phyloP scores from a whole-genome alignment of 169 alveolate genomes.

The Cryptosporidium bovis region DNA sequence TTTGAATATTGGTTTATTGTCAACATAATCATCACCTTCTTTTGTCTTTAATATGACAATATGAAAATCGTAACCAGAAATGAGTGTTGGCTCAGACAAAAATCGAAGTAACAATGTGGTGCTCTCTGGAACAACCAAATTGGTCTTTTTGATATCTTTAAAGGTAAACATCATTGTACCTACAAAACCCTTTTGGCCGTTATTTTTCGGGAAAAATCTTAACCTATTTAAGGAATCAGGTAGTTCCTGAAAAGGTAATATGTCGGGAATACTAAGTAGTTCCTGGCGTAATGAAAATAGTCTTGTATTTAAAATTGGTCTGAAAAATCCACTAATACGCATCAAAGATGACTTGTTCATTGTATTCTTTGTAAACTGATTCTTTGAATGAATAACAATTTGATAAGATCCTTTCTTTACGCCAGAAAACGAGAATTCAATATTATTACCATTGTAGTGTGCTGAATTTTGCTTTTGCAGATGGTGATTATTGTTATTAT shows the following conservation, averaged over 20 bases:
- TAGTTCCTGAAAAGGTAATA: slow-evolving; percentile 56
- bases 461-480: slow-evolving; percentile 2
- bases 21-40: slow-evolving; percentile 4
- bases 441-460: slow-evolving; percentile 16
- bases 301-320: slow-evolving; percentile 13
- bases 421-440: slow-evolving; percentile 35
- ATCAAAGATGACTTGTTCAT: slow-evolving; percentile 32
- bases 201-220: slow-evolving; percentile 28
- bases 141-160: slow-evolving; percentile 31
- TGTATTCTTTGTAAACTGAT: slow-evolving; percentile 7
- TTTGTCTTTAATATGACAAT: slow-evolving; percentile 22
- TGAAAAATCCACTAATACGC: slow-evolving; percentile 16
- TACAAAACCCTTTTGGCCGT: slow-evolving; percentile 16
- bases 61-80: slow-evolving; percentile 57
- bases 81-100: slow-evolving; percentile 55
- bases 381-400: slow-evolving; percentile 16
- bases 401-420: slow-evolving; percentile 30
- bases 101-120: slow-evolving; percentile 15
- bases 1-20: slow-evolving; percentile 20
- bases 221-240: slow-evolving; percentile 67
- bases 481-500: slow-evolving; percentile 6
- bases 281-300: slow-evolving; percentile 56
- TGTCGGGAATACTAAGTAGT: slow-evolving; percentile 47
- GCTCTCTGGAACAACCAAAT: slow-evolving; percentile 15
- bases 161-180: slow-evolving; percentile 48